phyloP scores from a whole-genome alignment of 106 monocot genomes.

The Acorus gramineus region DNA sequence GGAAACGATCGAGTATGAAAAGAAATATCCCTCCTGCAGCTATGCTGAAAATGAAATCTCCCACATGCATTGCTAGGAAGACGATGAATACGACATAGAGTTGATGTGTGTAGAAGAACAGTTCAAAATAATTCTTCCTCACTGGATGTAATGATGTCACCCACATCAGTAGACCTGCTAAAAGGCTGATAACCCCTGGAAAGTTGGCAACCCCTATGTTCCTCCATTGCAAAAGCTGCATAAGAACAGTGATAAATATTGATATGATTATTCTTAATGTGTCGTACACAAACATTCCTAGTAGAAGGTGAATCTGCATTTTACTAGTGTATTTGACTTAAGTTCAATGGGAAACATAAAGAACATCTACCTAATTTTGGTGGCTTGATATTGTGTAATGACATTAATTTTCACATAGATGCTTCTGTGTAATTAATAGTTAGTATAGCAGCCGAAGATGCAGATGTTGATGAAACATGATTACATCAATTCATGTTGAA shows the following conservation, averaged over 20 bases:
- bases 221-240: conserved; percentile 65
- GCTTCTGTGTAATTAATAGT: too few relatives aligned
- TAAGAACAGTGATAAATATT: neutral
- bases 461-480: too few relatives aligned
- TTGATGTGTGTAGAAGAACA: conserved; percentile 95
- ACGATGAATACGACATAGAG: conserved; percentile 73
- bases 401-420: too few relatives aligned
- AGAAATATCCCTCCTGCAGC: conserved; percentile 66
- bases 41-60: conserved; percentile 66
- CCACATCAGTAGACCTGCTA: conserved; percentile 82
- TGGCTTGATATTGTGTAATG: too few relatives aligned
- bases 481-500: too few relatives aligned
- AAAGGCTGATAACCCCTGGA: conserved; percentile 72
- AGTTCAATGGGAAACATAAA: too few relatives aligned
- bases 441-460: too few relatives aligned
- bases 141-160: conserved; percentile 66
- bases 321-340: too few relatives aligned
- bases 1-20: conserved; percentile 72
- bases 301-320: too few relatives aligned
- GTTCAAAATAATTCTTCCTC: conserved; percentile 55
- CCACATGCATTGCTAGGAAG: conserved; percentile 83
- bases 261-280: neutral
- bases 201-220: conserved; percentile 62
- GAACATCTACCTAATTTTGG: too few relatives aligned
- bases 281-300: too few relatives aligned